Evolutionary conservation across 306 rosid species (phyloP), one percentile per base, ranked within the genome.

Genomic region (Lathyrus aphaca): DNA sequence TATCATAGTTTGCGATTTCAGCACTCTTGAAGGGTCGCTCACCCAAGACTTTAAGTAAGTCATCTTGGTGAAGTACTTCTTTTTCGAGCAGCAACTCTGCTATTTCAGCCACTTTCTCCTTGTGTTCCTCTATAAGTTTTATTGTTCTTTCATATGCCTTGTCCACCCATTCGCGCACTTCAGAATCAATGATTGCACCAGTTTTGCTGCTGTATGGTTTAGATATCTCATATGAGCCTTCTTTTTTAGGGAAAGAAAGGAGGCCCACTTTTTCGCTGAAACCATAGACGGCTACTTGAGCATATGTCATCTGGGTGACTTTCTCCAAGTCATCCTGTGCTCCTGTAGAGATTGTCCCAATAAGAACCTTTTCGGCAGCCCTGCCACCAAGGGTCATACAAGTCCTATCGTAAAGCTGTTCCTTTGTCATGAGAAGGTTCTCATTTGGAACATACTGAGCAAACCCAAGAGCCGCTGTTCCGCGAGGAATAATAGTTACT

Each of bases 371-470:
- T 80, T 93, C 98, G 17, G 98, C 83, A 53, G 96, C 98, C 58
- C 97, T 85, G 30, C 98, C 98, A 46, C 98, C 98, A 38, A 93
- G 98, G 72, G 98, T 83, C 97, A 90, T 84, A 81, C 98, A 93
- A 25, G 97, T 90, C 90, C 85, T 74, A 69, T 93, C 98, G 9
- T 90, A 90, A 46, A 93, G 96, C 75, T 93, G 98, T 64, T 93
- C 98, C 83, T 93, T 86, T 57, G 98, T 93, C 97, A 85, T 85
- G 62, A 90, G 96, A 72, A 90, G 90, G 82, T 93, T 86, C 74
- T 93, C 98, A 18, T 79, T 90, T 2, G 94, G 98, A 73, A 93
- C 90, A 73, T 88, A 93, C 68, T 93, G 98, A 10, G 98, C 96
- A 76, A 93, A 93, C 63, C 98, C 98, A 46, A 93, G 95, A 17